These are phyloP conservation scores for Exidia glandulosa DNA, from an alignment of 768 basidiomycete genomes.

Conservation along the genomic window DNA sequence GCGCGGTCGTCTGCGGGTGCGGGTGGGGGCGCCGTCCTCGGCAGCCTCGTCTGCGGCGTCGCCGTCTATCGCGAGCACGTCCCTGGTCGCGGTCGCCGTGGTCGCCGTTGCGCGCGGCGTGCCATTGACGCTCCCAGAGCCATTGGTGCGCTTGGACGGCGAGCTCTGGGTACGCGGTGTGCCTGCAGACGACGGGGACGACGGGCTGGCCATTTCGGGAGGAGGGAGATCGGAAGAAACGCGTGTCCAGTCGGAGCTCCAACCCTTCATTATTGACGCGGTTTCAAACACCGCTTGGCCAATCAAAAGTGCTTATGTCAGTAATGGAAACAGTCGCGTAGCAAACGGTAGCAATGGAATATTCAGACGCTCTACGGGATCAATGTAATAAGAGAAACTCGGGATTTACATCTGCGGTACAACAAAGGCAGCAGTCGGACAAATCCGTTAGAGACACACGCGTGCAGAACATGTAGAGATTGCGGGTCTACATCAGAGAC, in stretches of 20 bases:
- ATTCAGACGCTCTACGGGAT: too few relatives aligned
- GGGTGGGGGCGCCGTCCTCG: constrained; percentile 32
- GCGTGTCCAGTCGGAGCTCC: neutral
- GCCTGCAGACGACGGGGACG: neutral
- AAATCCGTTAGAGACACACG: too few relatives aligned
- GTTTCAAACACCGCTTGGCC: too few relatives aligned
- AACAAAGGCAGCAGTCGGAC: too few relatives aligned
- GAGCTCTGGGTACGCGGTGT: neutral
- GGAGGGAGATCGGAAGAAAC: neutral
- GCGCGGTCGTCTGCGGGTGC: constrained; percentile 30
- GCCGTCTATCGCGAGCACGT: constrained; percentile 34
- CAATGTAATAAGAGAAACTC: too few relatives aligned
- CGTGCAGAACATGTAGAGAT: too few relatives aligned
- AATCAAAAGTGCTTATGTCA: too few relatives aligned
- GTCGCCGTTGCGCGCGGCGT: neutral
- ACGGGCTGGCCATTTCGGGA: neutral
- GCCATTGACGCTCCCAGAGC: neutral
- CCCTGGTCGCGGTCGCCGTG: constrained; percentile 1
- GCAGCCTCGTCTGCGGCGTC: constrained; percentile 4
- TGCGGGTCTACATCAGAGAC: too few relatives aligned
- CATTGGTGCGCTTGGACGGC: neutral
- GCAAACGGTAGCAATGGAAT: too few relatives aligned
- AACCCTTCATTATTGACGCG: neutral
- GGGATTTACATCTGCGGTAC: too few relatives aligned
- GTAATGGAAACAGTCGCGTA: too few relatives aligned